These are phyloP conservation scores for Eimeria zaria DNA, from an alignment of 169 alveolate species.

Conservation along the genomic window DNA sequence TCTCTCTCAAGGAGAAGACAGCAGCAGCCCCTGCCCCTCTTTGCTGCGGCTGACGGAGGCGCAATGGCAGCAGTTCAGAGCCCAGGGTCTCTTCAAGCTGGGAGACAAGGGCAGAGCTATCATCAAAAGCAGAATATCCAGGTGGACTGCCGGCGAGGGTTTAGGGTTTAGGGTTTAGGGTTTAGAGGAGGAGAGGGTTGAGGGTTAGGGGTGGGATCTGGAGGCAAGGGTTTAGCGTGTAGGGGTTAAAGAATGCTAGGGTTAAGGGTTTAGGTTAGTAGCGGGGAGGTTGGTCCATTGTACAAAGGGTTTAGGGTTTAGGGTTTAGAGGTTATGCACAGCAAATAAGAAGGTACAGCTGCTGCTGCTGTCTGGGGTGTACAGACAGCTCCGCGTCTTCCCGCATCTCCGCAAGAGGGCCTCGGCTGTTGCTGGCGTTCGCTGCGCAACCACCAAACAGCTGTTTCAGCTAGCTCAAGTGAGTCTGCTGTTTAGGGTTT, in stretches of 20 bases:
- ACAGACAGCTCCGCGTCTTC: conserved; percentile 70
- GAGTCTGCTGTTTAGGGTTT: not conserved
- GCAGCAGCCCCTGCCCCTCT: conserved; percentile 34
- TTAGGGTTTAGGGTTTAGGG: not conserved
- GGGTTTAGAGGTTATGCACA: no score
- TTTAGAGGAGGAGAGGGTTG: not conserved
- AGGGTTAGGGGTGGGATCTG: not conserved
- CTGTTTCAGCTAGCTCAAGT: conserved; percentile 71
- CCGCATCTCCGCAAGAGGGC: conserved; percentile 70
- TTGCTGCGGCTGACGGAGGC: conserved; percentile 55
- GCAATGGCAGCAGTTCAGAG: conserved; percentile 71
- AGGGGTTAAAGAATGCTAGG: not conserved
- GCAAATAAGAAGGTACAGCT: no score
- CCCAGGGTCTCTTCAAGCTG: conserved; percentile 59
- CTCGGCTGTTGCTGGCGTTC: conserved; percentile 62
- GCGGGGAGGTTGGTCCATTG: no score
- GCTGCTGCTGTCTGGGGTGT: conserved; percentile 8
- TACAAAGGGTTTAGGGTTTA: no score
- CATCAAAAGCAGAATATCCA: conserved; percentile 51
- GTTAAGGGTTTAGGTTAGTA: not conserved
- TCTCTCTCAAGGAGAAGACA: conserved; percentile 52
- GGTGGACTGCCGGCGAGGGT: not conserved
- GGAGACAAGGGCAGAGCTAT: conserved; percentile 71
- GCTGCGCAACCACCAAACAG: conserved; percentile 71
- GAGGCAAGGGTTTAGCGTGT: not conserved